Percentiles rank a stretch among this genome's conserved stretches.
Evolutionary conservation across 768 basidiomycete species (phyloP).

Genomic region (Coprinopsis marcescibilis): DNA sequence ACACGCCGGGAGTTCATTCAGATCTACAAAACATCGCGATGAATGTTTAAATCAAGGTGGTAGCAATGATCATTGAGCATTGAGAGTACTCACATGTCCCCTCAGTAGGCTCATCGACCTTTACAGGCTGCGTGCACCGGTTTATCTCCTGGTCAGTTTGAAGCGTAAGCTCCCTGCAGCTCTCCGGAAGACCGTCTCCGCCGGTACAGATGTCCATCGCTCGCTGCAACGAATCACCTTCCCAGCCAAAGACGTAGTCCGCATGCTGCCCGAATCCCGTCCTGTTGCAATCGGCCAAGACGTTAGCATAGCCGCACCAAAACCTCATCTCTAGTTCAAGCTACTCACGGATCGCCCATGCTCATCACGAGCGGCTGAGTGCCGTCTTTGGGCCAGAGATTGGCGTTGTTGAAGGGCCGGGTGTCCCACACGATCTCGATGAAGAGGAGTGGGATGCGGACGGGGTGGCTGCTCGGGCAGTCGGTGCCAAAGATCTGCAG

Average conservation of each 20-base stretch:
- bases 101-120: conserved; percentile 8
- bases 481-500: conserved; percentile 9
- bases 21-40: background rate
- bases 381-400: conserved; percentile 9
- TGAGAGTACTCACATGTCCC: conserved; percentile 8
- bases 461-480: conserved; percentile 12
- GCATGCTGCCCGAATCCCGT: conserved; percentile 12
- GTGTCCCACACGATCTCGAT: conserved; percentile 14
- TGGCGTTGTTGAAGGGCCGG: conserved; percentile 5
- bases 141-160: conserved; percentile 10
- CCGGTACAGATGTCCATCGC: conserved; percentile 6
- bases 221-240: conserved; percentile 8
- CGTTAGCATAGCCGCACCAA: background rate
- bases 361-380: conserved; percentile 12
- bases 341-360: conserved; percentile 15
- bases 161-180: conserved; percentile 3
- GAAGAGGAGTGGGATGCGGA: conserved; percentile 12
- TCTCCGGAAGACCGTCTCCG: conserved; percentile 1
- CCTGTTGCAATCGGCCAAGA: background rate
- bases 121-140: background rate
- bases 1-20: conserved; percentile 5
- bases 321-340: background rate
- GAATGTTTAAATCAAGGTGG: background rate
- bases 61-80: no score
- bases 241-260: conserved; percentile 12